These are phyloP conservation scores for Phytophthora pinifolia DNA, from an alignment of 352 stramenopile genomes.

Conservation along the genomic window DNA sequence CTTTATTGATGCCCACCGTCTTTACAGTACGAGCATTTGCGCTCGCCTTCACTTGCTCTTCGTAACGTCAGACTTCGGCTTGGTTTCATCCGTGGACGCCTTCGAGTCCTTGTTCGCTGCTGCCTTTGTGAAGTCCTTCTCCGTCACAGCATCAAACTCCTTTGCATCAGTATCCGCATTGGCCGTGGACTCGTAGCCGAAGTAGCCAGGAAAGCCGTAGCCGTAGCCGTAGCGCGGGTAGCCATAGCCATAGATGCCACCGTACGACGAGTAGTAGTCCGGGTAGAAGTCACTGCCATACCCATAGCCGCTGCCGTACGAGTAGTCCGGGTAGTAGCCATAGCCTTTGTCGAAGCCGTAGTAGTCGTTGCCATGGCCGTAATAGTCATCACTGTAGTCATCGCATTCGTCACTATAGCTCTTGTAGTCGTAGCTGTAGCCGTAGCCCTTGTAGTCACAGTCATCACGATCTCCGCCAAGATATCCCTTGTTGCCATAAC, in stretches of 20 bases:
- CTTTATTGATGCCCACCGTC: no score
- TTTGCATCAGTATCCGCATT: background rate
- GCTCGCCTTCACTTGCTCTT: constrained; percentile 8
- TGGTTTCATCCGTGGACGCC: no score
- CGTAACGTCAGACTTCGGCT: constrained; percentile 3
- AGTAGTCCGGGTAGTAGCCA: constrained; percentile 8
- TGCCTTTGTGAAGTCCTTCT: constrained; percentile 8
- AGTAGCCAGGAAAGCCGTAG: constrained; percentile 8
- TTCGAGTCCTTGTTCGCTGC: background rate
- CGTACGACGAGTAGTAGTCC: constrained; percentile 11
- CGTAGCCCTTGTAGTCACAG: constrained; percentile 8
- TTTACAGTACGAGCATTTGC: no score
- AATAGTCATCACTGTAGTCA: constrained; percentile 6
- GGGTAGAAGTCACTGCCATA: constrained; percentile 3
- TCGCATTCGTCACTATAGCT: constrained; percentile 4
- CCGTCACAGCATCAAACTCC: background rate
- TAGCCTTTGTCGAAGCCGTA: background rate
- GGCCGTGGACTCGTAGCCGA: constrained; percentile 6
- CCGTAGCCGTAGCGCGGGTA: constrained; percentile 9
- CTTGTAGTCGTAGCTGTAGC: constrained; percentile 4
- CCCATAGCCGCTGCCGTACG: constrained; percentile 1
- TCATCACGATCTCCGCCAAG: background rate
- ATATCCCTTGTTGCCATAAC: background rate
- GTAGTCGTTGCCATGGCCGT: constrained; percentile 1
- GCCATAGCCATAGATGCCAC: constrained; percentile 3